Evolutionary conservation across 2,329 filamentous ascomycete genomes (phyloP), one percentile per base, ranked within the genome.

Genomic region (Alternaria panax): DNA sequence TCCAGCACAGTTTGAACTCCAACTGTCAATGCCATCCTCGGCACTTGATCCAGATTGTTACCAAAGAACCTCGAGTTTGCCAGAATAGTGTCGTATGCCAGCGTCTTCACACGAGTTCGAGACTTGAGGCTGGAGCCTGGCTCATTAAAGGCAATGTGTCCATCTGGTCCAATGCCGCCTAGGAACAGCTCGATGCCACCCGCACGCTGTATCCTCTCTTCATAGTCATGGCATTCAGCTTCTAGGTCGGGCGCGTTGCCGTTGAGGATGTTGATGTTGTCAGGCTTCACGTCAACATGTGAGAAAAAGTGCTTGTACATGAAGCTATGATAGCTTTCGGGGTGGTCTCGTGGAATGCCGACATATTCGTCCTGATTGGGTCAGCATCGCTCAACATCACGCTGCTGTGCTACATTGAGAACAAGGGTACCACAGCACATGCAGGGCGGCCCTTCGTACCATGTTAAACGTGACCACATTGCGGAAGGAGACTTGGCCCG

Each of bases 221-320:
- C 92, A 74, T 94, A 96, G 45, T 87, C 86, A 45, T 90, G 86
- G 73, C 92, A 94, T 79, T 95, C 92, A 40, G 87, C 87, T 65
- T 89, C 87, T 2, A 92, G 86, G 73, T 92, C 90, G 14, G 85
- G 80, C 0, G 91, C 91, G 74, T 93, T 94, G 71, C 92, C 92
- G 74, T 94, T 87, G 38, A 94, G 86, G 71, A 95, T 92, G 80
- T 96, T 89, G 75, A 95, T 92, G 76, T 94, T 93, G 72, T 86
- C 85, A 5, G 92, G 92, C 66, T 88, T 86, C 68, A 95, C 89
- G 74, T 96, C 91, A 69, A 95, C 89, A 65, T 88, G 92, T 42
- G 90, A 92, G 83, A 96, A 96, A 84, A 96, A 92, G 80, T 95
- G 86, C 80, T 91, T 92, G 86, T 93, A 96, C 92, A 96, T 95